A percentile compares a stretch with the other conserved stretches of the same genome.
Evolutionary conservation across 2,329 filamentous ascomycete genomes (phyloP).

Genomic region (Verticillium isaacii): DNA sequence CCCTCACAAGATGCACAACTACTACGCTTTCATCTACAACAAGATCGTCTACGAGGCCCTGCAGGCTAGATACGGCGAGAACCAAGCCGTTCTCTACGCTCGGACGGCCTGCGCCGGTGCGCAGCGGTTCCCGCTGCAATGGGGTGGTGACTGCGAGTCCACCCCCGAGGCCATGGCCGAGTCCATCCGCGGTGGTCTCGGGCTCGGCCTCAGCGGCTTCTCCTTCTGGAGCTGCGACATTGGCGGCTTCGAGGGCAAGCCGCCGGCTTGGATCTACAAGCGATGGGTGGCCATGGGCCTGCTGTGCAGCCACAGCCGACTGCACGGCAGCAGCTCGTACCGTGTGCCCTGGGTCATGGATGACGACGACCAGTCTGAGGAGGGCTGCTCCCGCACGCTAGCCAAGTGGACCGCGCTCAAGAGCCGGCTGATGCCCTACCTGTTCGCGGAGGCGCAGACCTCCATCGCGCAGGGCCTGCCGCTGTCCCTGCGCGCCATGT

Average conservation of each 20-base stretch:
- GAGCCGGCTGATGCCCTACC: constrained; percentile 47
- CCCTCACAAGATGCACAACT: constrained; percentile 69
- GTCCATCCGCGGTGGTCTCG: constrained; percentile 61
- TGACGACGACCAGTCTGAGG: constrained; percentile 50
- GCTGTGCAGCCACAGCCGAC: constrained; percentile 63
- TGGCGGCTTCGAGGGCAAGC: constrained; percentile 66
- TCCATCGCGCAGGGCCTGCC: constrained; percentile 49
- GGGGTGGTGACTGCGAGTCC: constrained; percentile 73
- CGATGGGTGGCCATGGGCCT: constrained; percentile 75
- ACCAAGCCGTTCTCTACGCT: constrained; percentile 60
- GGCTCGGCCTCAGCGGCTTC: constrained; percentile 59
- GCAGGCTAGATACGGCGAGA: constrained; percentile 43
- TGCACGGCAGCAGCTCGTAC: constrained; percentile 67
- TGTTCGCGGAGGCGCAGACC: constrained; percentile 37
- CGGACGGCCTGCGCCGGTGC: constrained; percentile 63
- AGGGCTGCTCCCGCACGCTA: constrained; percentile 47
- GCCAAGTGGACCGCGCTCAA: constrained; percentile 45
- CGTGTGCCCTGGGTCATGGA: constrained; percentile 73
- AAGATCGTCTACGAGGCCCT: constrained; percentile 63
- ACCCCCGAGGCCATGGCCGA: constrained; percentile 71
- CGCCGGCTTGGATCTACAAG: constrained; percentile 67
- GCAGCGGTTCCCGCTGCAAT: constrained; percentile 65
- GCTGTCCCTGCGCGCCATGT: constrained; percentile 59
- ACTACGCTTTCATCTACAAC: constrained; percentile 71
- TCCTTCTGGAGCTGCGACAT: constrained; percentile 69